Evolutionary conservation across 1,284 basidiomycete genomes (phyloP).

Genomic region (Sparassis latifolia): DNA sequence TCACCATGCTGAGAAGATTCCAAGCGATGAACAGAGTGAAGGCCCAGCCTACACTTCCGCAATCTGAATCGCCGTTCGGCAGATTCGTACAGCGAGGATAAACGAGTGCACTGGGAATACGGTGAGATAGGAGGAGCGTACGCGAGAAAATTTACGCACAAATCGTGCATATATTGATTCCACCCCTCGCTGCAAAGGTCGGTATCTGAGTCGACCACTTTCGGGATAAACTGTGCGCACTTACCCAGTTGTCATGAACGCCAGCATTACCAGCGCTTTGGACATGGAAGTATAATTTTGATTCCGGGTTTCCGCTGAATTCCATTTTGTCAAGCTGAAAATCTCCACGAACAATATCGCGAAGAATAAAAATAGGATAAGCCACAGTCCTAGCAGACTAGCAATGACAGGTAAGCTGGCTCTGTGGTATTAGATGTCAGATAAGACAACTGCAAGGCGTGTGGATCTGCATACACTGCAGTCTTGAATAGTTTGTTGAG

Average conservation of each 20-base stretch:
- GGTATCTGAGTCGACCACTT: not conserved
- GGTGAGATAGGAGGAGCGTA: not conserved
- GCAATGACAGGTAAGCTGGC: slow-evolving; percentile 86
- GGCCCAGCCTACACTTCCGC: slow-evolving; percentile 83
- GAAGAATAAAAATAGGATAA: slow-evolving; percentile 90
- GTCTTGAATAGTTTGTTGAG: slow-evolving; percentile 98
- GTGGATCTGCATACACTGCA: slow-evolving; percentile 60
- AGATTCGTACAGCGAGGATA: slow-evolving; percentile 84
- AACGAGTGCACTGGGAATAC: slow-evolving; percentile 49
- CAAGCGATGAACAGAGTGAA: slow-evolving; percentile 90
- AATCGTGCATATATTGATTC: slow-evolving; percentile 96
- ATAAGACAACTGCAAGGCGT: not conserved
- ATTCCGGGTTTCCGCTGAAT: slow-evolving; percentile 60
- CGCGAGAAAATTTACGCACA: slow-evolving; percentile 40
- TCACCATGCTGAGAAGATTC: slow-evolving; percentile 95
- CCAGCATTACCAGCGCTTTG: slow-evolving; percentile 81
- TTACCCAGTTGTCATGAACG: slow-evolving; percentile 72
- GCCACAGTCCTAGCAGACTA: slow-evolving; percentile 85
- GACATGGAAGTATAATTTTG: slow-evolving; percentile 84
- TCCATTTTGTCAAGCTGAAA: slow-evolving; percentile 90
- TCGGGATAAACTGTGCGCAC: slow-evolving; percentile 14
- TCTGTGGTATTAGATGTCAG: slow-evolving; percentile 31
- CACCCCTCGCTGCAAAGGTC: slow-evolving; percentile 67
- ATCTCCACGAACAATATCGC: slow-evolving; percentile 89
- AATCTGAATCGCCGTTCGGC: slow-evolving; percentile 65